Evolutionary conservation across 1,284 basidiomycete genomes (phyloP).

Genomic region (Dichomitus squalens): DNA sequence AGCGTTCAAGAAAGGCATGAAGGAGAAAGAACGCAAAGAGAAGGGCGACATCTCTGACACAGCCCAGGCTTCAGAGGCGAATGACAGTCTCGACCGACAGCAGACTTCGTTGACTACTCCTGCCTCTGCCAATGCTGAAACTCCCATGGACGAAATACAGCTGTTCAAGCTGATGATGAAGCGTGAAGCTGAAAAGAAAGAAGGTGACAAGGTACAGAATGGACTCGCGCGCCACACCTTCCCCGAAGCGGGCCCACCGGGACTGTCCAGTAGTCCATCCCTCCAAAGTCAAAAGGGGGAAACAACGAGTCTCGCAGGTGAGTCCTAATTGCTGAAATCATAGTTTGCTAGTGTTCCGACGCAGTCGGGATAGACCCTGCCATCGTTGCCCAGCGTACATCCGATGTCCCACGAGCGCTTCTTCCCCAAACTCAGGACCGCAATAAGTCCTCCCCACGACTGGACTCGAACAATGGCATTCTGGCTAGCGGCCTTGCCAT

Average conservation of each 20-base stretch:
- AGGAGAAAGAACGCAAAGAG: conserved; percentile 73
- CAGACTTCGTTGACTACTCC: not conserved
- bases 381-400: conserved; percentile 2
- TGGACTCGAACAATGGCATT: not conserved
- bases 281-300: conserved; percentile 13
- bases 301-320: conserved; percentile 2
- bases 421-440: conserved; percentile 4
- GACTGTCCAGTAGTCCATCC: conserved; percentile 14
- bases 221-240: conserved; percentile 8
- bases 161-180: conserved; percentile 87
- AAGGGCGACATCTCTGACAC: conserved; percentile 37
- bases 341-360: not conserved
- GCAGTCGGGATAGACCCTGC: conserved; percentile 2
- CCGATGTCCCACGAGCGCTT: conserved; percentile 2
- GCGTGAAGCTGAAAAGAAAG: conserved; percentile 74
- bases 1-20: conserved; percentile 87
- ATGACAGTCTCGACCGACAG: not conserved
- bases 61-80: conserved; percentile 33
- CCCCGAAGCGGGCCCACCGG: conserved; percentile 13
- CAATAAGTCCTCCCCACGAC: conserved; percentile 11
- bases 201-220: conserved; percentile 36
- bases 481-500: conserved; percentile 1
- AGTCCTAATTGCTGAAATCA: not conserved
- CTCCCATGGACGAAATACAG: conserved; percentile 79
- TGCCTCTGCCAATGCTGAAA: conserved; percentile 27